A percentile compares a stretch with the other conserved stretches of the same genome.
Conservation (phyloP, 305 asterid species). For the Plantago rigida region DNA sequence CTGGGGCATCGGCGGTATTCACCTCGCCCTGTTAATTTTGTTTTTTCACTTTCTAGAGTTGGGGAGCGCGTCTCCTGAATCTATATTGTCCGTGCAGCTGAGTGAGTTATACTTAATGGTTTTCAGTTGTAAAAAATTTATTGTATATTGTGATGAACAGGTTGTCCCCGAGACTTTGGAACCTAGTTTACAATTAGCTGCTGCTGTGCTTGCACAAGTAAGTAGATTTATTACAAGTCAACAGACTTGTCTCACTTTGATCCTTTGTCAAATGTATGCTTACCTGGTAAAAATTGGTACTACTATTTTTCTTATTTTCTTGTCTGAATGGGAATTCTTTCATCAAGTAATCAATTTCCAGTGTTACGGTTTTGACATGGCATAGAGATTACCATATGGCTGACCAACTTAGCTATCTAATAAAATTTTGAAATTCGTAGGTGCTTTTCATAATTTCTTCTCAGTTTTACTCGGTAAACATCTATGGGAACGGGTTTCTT, state of each 20-base stretch:
- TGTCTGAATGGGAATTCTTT: not conserved
- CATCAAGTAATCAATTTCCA: not conserved
- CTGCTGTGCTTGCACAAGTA: slow-evolving; percentile 56
- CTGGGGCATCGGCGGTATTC: slow-evolving; percentile 97
- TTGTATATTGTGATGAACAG: slow-evolving; percentile 25
- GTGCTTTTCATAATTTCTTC: too few species aligned
- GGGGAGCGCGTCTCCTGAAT: slow-evolving; percentile 7
- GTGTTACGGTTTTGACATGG: not conserved
- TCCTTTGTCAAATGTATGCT: not conserved
- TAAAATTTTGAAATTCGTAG: too few species aligned
- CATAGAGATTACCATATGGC: too few species aligned
- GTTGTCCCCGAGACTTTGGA: slow-evolving; percentile 58
- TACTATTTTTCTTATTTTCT: not conserved
- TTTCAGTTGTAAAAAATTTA: not conserved
- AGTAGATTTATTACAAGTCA: slow-evolving; percentile 23
- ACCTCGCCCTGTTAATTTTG: slow-evolving; percentile 21
- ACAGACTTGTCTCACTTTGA: not conserved
- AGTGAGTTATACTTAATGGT: not conserved
- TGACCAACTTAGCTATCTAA: not conserved
- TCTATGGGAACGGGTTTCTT: too few species aligned
- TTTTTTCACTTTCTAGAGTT: not conserved
- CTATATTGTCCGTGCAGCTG: slow-evolving; percentile 4
- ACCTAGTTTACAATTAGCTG: slow-evolving; percentile 56
- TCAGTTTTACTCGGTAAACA: too few species aligned
- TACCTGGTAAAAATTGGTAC: not conserved